Percentiles rank a stretch among this genome's conserved stretches.
phyloP scores from a whole-genome alignment of 352 stramenopile genomes.

The Hyaloperonospora arabidopsidis region DNA sequence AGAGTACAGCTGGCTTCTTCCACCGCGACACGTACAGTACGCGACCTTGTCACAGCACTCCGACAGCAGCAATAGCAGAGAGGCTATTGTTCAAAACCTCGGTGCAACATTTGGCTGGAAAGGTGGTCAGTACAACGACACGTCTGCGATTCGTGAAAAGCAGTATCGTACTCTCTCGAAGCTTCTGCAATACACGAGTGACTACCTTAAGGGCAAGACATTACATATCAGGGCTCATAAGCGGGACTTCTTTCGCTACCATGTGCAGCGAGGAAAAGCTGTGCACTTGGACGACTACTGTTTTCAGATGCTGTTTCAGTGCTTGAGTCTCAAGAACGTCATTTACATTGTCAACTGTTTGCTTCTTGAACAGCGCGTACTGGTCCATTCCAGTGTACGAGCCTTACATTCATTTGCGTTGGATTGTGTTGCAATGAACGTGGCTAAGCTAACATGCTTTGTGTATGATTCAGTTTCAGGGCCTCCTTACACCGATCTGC shows the following conservation, averaged over 20 bases:
- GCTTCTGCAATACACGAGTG: too few species aligned
- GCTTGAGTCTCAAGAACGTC: slow-evolving; percentile 71
- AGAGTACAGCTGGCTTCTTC: too few species aligned
- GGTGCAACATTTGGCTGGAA: too few species aligned
- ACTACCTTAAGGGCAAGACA: slow-evolving; percentile 16
- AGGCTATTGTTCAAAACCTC: too few species aligned
- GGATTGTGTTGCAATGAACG: background rate
- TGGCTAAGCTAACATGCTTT: too few species aligned
- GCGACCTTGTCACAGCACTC: too few species aligned
- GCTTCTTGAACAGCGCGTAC: slow-evolving; percentile 73
- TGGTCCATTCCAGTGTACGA: slow-evolving; percentile 74
- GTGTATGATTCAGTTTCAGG: slow-evolving; percentile 38
- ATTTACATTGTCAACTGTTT: slow-evolving; percentile 76
- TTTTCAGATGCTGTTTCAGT: slow-evolving; percentile 78
- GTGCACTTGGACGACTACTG: slow-evolving; percentile 65
- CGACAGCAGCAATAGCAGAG: too few species aligned
- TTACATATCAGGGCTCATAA: slow-evolving; percentile 35
- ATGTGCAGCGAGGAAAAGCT: slow-evolving; percentile 53
- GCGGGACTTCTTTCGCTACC: slow-evolving; percentile 45
- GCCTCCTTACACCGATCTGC: slow-evolving; percentile 63
- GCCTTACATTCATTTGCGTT: background rate
- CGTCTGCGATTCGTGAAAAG: too few species aligned
- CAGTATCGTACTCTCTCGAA: too few species aligned
- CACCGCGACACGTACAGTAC: too few species aligned
- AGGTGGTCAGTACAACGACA: too few species aligned